phyloP scores from a whole-genome alignment of 202 grass and related monocot genomes.

The Saccharum hybrid region DNA sequence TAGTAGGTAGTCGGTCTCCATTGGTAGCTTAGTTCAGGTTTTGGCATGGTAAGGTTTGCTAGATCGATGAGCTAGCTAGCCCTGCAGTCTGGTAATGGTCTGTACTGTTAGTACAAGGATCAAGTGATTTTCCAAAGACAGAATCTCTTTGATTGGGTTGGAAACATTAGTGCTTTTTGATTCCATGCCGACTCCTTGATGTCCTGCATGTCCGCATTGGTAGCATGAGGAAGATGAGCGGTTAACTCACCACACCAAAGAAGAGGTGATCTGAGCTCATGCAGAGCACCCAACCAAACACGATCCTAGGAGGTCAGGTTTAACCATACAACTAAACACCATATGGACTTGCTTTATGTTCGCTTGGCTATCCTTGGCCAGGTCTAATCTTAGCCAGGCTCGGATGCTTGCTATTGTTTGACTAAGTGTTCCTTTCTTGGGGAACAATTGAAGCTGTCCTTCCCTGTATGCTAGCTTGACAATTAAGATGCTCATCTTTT shows the following conservation, averaged over 20 bases:
- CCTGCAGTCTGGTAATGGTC: not conserved
- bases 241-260: no score
- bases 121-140: not conserved
- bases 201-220: not conserved
- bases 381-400: not conserved
- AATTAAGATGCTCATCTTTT: constrained; percentile 8
- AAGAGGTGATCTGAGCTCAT: not conserved
- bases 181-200: not conserved
- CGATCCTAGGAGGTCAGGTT: not conserved
- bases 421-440: constrained; percentile 9
- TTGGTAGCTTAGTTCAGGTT: not conserved
- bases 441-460: constrained; percentile 16
- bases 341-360: not conserved
- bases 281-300: not conserved
- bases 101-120: not conserved
- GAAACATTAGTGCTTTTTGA: not conserved
- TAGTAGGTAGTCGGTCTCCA: not conserved
- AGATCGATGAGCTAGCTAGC: not conserved
- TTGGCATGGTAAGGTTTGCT: not conserved
- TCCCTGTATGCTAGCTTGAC: constrained; percentile 5
- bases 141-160: constrained; percentile 1
- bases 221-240: no score
- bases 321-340: not conserved
- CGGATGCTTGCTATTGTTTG: constrained; percentile 29
- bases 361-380: not conserved